Base-by-base conservation (phyloP, 495 filamentous ascomycete species). In the Trichoderma asperelloides region DNA sequence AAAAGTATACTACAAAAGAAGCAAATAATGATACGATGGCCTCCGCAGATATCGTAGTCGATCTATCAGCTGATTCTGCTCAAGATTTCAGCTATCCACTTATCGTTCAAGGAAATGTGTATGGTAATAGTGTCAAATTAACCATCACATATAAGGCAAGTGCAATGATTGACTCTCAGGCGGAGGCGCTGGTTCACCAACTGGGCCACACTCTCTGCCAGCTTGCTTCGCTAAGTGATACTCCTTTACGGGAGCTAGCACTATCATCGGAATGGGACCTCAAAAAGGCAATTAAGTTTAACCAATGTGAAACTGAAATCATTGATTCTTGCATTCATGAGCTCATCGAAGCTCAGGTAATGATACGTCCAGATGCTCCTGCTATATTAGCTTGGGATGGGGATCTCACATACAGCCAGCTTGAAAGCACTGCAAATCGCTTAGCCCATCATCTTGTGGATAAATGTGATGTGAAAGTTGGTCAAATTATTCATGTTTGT, bases 401-500 rank as follows among this genome's bases (percentile, higher is more conserved):
- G 25, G 79, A 69, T 12, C 68, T 88, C 47, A 83, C 81, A 0
- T 88, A 79, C 69, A 69, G 63, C 5, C 77, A 87, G 66, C 74
- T 88, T 30, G 80, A 85, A 28, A 43, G 65, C 7, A 66, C 79
- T 18, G 72, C 81, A 71, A 75, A 39, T 69, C 74, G 70, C 57
- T 68, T 88, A 25, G 82, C 83, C 12, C 74, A 67, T 27, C 73
- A 77, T 23, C 71, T 86, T 27, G 71, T 77, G 40, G 69, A 65
- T 0, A 74, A 77, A 8, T 64, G 23, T n/a, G 81, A 85, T 7
- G 78, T 87, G 33, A 78, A 79, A 2, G 80, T 79, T 1, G 86
- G 85, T 43, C 75, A 72, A 0, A 66, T 86, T 2, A 81, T 88
- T 2, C 84, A 85, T 2, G 69, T 89, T 0, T 85, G 81, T 66